A percentile compares a stretch with the other conserved stretches of the same genome.
Evolutionary conservation across 164 flowering plant genomes (phyloP).

Genomic region (Paratinospora sagittata): DNA sequence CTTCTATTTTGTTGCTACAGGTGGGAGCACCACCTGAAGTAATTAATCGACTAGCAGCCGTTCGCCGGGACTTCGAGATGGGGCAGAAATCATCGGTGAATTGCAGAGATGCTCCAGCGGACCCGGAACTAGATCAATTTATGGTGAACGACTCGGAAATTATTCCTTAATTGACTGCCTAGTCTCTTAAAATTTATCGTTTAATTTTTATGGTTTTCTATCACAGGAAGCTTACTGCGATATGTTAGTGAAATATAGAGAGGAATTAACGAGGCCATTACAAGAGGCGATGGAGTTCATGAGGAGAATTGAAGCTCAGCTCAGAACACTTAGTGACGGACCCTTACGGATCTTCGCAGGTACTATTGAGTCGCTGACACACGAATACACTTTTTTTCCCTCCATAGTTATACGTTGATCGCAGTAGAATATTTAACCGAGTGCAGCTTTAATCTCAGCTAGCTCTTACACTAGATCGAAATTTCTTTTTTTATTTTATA

Average conservation of each 20-base stretch:
- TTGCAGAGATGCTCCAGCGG: slow-evolving; percentile 36
- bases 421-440: too few species aligned
- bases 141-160: slow-evolving; percentile 42
- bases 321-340: slow-evolving; percentile 46
- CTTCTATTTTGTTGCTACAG: slow-evolving; percentile 22
- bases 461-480: not conserved
- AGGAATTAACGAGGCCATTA: slow-evolving; percentile 80
- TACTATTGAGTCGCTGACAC: slow-evolving; percentile 13
- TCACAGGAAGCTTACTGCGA: slow-evolving; percentile 84
- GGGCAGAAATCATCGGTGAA: slow-evolving; percentile 44
- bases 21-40: slow-evolving; percentile 94
- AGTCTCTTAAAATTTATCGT: too few species aligned
- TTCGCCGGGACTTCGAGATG: slow-evolving; percentile 62
- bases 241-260: slow-evolving; percentile 86
- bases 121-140: slow-evolving; percentile 95
- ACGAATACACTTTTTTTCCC: too few species aligned
- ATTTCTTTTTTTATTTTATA: not conserved
- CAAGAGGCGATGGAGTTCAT: slow-evolving; percentile 98
- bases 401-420: too few species aligned
- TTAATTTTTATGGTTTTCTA: not conserved
- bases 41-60: slow-evolving; percentile 52
- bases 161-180: too few species aligned
- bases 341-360: slow-evolving; percentile 54
- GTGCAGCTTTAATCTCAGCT: not conserved
- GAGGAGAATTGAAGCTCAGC: slow-evolving; percentile 79